Base-by-base conservation (phyloP, 148 eudicot genomes). In the Linanthus parryae region DNA sequence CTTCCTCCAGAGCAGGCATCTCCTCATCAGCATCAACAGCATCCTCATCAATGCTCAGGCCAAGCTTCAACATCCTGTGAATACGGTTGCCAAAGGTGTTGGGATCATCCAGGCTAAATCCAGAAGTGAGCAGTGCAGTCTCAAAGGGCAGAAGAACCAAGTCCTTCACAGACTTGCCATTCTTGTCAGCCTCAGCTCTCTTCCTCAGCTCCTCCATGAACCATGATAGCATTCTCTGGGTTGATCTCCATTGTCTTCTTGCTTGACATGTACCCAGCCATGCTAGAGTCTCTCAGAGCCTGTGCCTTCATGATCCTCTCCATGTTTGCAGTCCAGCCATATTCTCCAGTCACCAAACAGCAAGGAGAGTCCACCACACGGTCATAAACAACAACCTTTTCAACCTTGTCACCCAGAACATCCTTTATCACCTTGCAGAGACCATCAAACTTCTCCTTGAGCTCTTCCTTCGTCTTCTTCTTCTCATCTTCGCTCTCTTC, bases 161-260 rank as follows among this genome's bases (percentile, higher is more conserved):
- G 51, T 81, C 94, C 72, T 85, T 85, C 2, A 85, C 94, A 0
- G 94, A 85, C 73, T 85, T 85, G 70, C 82, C 94, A 9, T 85
- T 85, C 85, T 85, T 85, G 64, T 85, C 94, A 0, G 85, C 94
- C 54, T 85, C 94, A 3, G 85, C 83, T 30, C 94, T 79, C 79
- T 78, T 81, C 78, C 94, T 85, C 6, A 85, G 81, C 77, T 85
- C 94, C 13, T 85, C 88, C 94, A 85, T 85, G n/a, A 20, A 20
- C 48, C 48, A 44, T 44, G 26, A 44, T 44, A 6, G 48, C 48
- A 44, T 44, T 44, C 26, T 44, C 48, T 2, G 48, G 48, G 12
- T 44, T 44, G 10, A 44, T 44, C 26, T 44, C 48, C 48, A 44
- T 44, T 8, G 48, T 44, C 48, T 44, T 44, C 48, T 44, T 44